Percentiles rank a stretch among this genome's conserved stretches.
Evolutionary conservation across 257 asterid genomes (phyloP).

Genomic region (Fraxinus americana): DNA sequence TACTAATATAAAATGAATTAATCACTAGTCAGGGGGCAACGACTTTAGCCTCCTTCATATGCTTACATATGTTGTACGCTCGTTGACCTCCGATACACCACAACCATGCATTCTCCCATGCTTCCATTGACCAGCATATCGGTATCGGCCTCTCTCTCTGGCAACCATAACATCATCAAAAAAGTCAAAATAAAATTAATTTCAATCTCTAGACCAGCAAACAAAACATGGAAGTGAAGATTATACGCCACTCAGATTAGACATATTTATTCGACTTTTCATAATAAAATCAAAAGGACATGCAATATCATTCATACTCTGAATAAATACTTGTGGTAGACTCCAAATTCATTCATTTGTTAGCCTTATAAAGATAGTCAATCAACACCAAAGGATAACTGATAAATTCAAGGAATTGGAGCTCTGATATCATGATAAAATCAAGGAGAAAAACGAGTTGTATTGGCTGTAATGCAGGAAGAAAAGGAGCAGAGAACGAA

Average conservation of each 20-base stretch:
- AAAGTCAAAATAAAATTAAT: slow-evolving; percentile 18
- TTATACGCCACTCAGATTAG: not conserved
- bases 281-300: not conserved
- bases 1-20: slow-evolving; percentile 1
- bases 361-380: not conserved
- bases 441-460: no score
- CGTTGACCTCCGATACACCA: slow-evolving; percentile 93
- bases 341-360: slow-evolving; percentile 1
- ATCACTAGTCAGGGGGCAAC: slow-evolving; percentile 16
- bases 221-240: not conserved
- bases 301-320: slow-evolving; percentile 15
- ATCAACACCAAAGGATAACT: not conserved
- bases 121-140: slow-evolving; percentile 98
- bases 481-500: no score
- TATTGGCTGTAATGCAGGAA: no score
- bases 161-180: slow-evolving; percentile 28
- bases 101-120: slow-evolving; percentile 99
- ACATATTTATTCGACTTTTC: not conserved
- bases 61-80: slow-evolving; percentile 70
- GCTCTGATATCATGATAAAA: no score
- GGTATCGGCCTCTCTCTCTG: slow-evolving; percentile 95
- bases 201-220: not conserved
- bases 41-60: slow-evolving; percentile 12
- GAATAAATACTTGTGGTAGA: not conserved
- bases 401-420: no score